Percentiles rank a stretch among this genome's conserved stretches.
These are phyloP conservation scores for Stygiomarasmius scandens DNA, from an alignment of 1,284 basidiomycete species.

Conservation along the genomic window DNA sequence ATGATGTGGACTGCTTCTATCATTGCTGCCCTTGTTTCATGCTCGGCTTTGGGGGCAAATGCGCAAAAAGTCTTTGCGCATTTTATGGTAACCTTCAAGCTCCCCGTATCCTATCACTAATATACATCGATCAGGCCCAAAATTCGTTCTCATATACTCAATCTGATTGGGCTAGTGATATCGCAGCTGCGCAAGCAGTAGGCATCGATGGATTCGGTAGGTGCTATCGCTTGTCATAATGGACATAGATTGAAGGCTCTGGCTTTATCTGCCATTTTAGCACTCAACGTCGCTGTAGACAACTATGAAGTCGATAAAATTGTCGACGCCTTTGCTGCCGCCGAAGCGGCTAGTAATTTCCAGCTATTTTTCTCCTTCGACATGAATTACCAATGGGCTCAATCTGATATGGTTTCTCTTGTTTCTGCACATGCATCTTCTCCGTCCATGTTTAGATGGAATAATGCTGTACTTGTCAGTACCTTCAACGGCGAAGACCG, in stretches of 20 bases:
- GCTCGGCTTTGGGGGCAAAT: too few relatives aligned
- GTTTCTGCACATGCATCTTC: slow-evolving; percentile 25
- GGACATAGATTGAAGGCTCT: neutral
- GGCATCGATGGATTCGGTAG: slow-evolving; percentile 33
- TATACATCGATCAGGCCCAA: too few relatives aligned
- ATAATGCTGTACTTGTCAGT: slow-evolving; percentile 32
- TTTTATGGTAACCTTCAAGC: too few relatives aligned
- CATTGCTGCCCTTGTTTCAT: too few relatives aligned
- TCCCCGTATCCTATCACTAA: too few relatives aligned
- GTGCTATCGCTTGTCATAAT: neutral
- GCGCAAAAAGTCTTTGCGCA: too few relatives aligned
- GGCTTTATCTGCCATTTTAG: slow-evolving; percentile 9
- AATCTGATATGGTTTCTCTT: slow-evolving; percentile 24
- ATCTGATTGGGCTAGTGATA: slow-evolving; percentile 30
- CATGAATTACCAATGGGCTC: slow-evolving; percentile 28
- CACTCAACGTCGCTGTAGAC: slow-evolving; percentile 22
- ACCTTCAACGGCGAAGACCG: slow-evolving; percentile 30
- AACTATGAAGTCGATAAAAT: slow-evolving; percentile 32
- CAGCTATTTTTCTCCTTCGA: slow-evolving; percentile 37
- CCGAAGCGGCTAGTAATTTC: slow-evolving; percentile 30
- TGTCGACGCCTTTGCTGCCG: slow-evolving; percentile 30
- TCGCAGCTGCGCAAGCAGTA: slow-evolving; percentile 27
- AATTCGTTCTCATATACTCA: slow-evolving; percentile 29
- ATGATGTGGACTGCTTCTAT: too few relatives aligned
- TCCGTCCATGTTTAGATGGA: slow-evolving; percentile 28